Conservation (phyloP, 2,329 filamentous ascomycete genomes). For the Ilyonectria destructans region DNA sequence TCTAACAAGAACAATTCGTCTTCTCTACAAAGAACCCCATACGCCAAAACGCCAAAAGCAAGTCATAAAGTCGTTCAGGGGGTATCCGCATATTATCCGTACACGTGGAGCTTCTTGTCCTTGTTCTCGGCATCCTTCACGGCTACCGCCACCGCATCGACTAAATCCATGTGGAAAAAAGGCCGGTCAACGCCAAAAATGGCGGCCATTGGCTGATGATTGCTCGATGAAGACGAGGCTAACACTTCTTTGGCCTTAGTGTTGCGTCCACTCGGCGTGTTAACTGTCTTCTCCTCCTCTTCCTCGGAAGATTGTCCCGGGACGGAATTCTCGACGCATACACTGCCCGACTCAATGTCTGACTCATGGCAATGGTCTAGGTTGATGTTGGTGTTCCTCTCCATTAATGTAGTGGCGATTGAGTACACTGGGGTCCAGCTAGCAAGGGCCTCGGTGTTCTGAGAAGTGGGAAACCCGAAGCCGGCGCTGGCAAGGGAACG, state of each 20-base stretch:
- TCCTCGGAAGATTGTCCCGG: not conserved
- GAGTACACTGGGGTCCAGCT: constrained; percentile 56
- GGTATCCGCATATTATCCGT: not conserved
- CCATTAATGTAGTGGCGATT: constrained; percentile 47
- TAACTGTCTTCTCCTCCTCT: not conserved
- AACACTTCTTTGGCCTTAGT: not conserved
- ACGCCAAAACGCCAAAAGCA: constrained; percentile 24
- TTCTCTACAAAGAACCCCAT: constrained; percentile 3
- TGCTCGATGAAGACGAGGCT: not conserved
- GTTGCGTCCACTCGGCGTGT: not conserved
- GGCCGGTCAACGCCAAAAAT: constrained; percentile 61
- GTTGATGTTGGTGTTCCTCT: constrained; percentile 32
- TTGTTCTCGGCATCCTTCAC: constrained; percentile 48
- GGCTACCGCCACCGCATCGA: constrained; percentile 59
- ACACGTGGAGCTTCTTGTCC: constrained; percentile 30
- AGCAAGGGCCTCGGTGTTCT: constrained; percentile 47
- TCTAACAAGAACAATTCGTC: not conserved
- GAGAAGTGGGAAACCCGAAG: constrained; percentile 64
- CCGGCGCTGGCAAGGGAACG: constrained; percentile 70
- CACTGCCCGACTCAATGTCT: constrained; percentile 25
- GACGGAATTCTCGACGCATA: not conserved
- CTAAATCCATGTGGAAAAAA: constrained; percentile 65
- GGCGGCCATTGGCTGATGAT: constrained; percentile 43
- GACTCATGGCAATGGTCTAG: not conserved
- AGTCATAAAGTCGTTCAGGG: constrained; percentile 25